A percentile compares a stretch with the other conserved stretches of the same genome.
Evolutionary conservation across 306 rosid species (phyloP).

Genomic region (Ochetophila trinervis): DNA sequence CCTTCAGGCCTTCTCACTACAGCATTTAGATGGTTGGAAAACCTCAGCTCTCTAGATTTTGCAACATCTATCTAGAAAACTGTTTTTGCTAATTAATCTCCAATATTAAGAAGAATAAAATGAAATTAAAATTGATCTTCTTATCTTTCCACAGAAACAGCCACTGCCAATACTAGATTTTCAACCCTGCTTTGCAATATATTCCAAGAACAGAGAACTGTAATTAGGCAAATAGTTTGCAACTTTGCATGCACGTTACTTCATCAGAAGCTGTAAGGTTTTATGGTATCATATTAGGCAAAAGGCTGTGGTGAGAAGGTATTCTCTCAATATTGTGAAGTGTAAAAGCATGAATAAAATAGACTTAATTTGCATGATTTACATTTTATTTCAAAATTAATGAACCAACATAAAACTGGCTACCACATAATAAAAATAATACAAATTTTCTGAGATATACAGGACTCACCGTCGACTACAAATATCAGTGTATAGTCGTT

Average conservation of each 20-base stretch:
- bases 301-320: constrained; percentile 10
- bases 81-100: neutral
- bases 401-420: constrained; percentile 50
- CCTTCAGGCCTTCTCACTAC: neutral
- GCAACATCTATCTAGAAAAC: neutral
- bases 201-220: neutral
- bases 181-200: neutral
- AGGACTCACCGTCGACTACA: constrained; percentile 64
- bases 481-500: constrained; percentile 33
- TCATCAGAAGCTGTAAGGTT: neutral
- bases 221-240: neutral
- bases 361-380: constrained; percentile 22
- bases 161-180: constrained; percentile 8
- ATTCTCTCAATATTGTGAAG: constrained; percentile 18
- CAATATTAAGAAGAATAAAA: neutral
- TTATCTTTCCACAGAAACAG: neutral
- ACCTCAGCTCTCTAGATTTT: constrained; percentile 7
- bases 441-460: constrained; percentile 54
- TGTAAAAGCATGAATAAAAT: constrained; percentile 1
- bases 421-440: constrained; percentile 25
- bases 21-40: constrained; percentile 12
- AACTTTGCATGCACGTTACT: neutral
- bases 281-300: neutral
- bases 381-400: constrained; percentile 47
- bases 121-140: neutral